phyloP scores from a whole-genome alignment of 768 basidiomycete species.

The Dacryopinax primogenitus region DNA sequence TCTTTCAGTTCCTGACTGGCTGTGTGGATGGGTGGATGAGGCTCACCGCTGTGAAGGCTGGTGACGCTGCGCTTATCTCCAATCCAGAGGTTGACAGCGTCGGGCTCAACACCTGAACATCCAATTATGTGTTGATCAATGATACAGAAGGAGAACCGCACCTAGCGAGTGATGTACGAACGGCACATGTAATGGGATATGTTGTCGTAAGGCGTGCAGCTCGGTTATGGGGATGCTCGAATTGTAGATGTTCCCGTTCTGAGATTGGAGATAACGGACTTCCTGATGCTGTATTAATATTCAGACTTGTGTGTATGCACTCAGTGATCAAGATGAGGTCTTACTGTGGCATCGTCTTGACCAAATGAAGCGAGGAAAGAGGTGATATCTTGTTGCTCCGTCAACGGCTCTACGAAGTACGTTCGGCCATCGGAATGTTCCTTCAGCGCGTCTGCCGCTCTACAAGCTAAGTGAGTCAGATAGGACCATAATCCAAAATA shows the following conservation, averaged over 20 bases:
- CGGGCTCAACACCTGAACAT: conserved; percentile 45
- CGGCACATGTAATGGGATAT: conserved; percentile 52
- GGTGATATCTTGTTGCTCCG: background rate
- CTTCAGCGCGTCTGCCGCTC: conserved; percentile 65
- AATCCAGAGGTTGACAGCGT: conserved; percentile 91
- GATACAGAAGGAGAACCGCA: conserved; percentile 29
- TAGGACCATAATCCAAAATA: conserved; percentile 12
- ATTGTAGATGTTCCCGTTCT: conserved; percentile 74
- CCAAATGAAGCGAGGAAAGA: background rate
- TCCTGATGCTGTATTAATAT: conserved; percentile 17
- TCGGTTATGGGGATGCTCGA: conserved; percentile 40
- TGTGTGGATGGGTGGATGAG: background rate
- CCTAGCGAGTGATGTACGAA: conserved; percentile 74
- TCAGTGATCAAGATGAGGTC: background rate
- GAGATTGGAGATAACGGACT: conserved; percentile 71
- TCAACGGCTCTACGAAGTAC: conserved; percentile 64
- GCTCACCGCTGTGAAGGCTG: conserved; percentile 68
- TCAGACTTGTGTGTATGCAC: background rate
- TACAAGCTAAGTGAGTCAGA: conserved; percentile 23
- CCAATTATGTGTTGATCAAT: background rate
- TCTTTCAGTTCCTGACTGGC: background rate
- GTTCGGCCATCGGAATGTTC: conserved; percentile 38
- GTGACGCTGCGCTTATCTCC: conserved; percentile 66
- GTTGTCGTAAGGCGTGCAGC: conserved; percentile 45
- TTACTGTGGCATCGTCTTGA: background rate